Base-by-base conservation (phyloP, 2,329 filamentous ascomycete species). In the Aureobasidium sp. region DNA sequence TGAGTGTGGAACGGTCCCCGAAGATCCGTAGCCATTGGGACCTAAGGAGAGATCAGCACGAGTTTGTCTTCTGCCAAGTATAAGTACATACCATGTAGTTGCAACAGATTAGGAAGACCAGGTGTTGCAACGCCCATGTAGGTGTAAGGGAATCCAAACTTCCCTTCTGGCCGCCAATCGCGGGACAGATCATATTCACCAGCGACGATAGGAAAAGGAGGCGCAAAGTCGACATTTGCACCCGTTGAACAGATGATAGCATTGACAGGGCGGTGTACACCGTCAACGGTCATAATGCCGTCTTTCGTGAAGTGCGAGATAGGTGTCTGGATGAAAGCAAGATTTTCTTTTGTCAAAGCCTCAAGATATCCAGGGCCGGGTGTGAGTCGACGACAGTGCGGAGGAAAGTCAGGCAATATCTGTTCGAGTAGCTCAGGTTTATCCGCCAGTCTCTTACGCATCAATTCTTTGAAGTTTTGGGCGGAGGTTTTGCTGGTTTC, bases 41-140 rank as follows among this genome's bases (percentile, higher is more conserved):
- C 68, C 67, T 36, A 55, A 27, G 6, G 16, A 41, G 13, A 6
- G 5, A 27, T 60, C 13, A 60, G 58, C 25, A 21, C 27, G 13
- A 32, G 39, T 13, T 30, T 9, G 5, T 36, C 5, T 53, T 10
- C n/a, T n/a, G 21, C 14, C 34, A 5, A 29, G 27, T 0, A 32
- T 9, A 25, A 16, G 32, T 4, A 70, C 70, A 10, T 13, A 0
- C 86, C 87, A 32, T 82, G 80, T 6, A 89, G 68, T 68, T 86
- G 87, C 32, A 88, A 76, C 0, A 89, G 74, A 65, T 90, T 90
- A 0, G 87, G 86, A 64, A 89, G 89, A 0, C 81, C 82, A 0
- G 86, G 85, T 0, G 84, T 82, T 0, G 82, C 81, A 1, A 85
- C 67, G 0, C 86, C 86, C 7, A 89, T 74, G 66, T 90, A 90